A percentile compares a stretch with the other conserved stretches of the same genome.
Evolutionary conservation across 805 yeast species (phyloP).

Genomic region (Teunomyces atbi): DNA sequence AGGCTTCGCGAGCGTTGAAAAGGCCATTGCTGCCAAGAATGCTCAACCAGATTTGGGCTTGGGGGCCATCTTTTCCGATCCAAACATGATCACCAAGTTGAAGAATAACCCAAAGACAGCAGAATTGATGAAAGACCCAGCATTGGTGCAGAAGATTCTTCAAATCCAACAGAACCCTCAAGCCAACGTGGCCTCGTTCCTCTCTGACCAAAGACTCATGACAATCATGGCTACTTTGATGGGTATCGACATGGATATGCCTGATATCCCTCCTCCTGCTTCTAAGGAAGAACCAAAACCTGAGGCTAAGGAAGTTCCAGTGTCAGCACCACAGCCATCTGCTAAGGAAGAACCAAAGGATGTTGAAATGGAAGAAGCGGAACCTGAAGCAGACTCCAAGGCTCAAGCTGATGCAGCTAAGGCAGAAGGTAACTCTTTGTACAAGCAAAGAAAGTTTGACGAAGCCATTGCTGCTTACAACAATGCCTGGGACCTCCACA

Average conservation of each 20-base stretch:
- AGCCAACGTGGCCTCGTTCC: slow-evolving; percentile 65
- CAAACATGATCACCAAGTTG: slow-evolving; percentile 71
- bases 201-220: slow-evolving; percentile 84
- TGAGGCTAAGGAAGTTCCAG: slow-evolving; percentile 17
- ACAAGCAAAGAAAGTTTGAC: slow-evolving; percentile 85
- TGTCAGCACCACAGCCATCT: slow-evolving; percentile 14
- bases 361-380: slow-evolving; percentile 39
- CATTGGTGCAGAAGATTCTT: slow-evolving; percentile 66
- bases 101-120: slow-evolving; percentile 83
- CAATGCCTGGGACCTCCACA: slow-evolving; percentile 76
- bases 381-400: slow-evolving; percentile 29
- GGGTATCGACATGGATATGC: slow-evolving; percentile 70
- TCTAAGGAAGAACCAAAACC: slow-evolving; percentile 7
- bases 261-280: slow-evolving; percentile 19
- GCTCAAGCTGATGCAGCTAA: slow-evolving; percentile 67
- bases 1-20: slow-evolving; percentile 71
- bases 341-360: slow-evolving; percentile 6
- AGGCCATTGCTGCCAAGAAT: slow-evolving; percentile 53
- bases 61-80: slow-evolving; percentile 76
- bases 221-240: slow-evolving; percentile 79
- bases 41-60: slow-evolving; percentile 71
- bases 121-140: slow-evolving; percentile 84
- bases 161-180: slow-evolving; percentile 70
- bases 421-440: slow-evolving; percentile 80
- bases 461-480: slow-evolving; percentile 87